phyloP scores from a whole-genome alignment of 176 grass and related monocot species.

The Oryza longistaminata region DNA sequence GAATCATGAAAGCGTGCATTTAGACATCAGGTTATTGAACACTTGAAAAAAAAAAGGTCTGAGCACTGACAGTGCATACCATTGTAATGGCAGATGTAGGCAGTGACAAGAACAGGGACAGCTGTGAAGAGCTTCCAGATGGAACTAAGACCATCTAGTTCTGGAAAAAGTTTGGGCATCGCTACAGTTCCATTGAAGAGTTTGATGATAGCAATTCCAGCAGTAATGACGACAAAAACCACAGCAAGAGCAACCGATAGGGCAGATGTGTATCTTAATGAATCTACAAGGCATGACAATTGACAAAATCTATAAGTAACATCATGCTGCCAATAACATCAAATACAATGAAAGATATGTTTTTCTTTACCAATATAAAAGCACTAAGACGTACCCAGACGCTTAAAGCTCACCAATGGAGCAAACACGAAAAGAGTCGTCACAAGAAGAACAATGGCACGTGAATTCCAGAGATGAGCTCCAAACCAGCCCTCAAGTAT shows the following conservation, averaged over 20 bases:
- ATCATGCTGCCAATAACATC: neutral
- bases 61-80: slow-evolving; percentile 37
- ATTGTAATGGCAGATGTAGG: slow-evolving; percentile 90
- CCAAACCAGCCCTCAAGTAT: slow-evolving; percentile 98
- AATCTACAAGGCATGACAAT: slow-evolving; percentile 55
- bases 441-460: slow-evolving; percentile 70
- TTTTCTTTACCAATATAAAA: slow-evolving; percentile 21
- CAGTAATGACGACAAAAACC: slow-evolving; percentile 78
- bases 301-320: slow-evolving; percentile 30
- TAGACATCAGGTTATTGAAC: slow-evolving; percentile 31
- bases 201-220: slow-evolving; percentile 71
- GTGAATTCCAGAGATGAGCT: slow-evolving; percentile 73
- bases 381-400: slow-evolving; percentile 58
- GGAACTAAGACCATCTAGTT: slow-evolving; percentile 55
- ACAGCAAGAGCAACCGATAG: slow-evolving; percentile 85
- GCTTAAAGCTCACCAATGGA: slow-evolving; percentile 93
- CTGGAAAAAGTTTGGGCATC: slow-evolving; percentile 73
- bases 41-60: slow-evolving; percentile 19
- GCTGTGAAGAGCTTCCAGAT: slow-evolving; percentile 86
- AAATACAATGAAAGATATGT: slow-evolving; percentile 8
- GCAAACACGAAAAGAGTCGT: slow-evolving; percentile 76
- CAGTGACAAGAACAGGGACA: slow-evolving; percentile 85
- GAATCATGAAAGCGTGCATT: slow-evolving; percentile 36
- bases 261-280: slow-evolving; percentile 82
- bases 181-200: slow-evolving; percentile 60